A percentile compares a stretch with the other conserved stretches of the same genome.
These are phyloP conservation scores for Hura crepitans DNA, from an alignment of 441 rosid genomes.

Conservation along the genomic window DNA sequence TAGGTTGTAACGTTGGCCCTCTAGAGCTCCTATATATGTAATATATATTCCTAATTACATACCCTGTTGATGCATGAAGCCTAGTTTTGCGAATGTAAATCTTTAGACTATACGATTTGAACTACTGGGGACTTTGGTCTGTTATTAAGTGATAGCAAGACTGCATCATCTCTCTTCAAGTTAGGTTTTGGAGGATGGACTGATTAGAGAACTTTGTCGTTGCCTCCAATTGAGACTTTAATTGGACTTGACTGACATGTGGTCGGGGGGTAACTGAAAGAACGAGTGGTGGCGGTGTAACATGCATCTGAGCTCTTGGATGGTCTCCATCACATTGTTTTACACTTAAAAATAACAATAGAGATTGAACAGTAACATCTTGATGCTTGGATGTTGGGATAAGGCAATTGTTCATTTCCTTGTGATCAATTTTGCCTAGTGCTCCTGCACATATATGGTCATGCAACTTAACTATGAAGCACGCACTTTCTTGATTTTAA, in stretches of 20 bases:
- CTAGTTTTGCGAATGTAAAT: neutral
- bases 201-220: constrained; percentile 1
- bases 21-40: constrained; percentile 5
- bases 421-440: neutral
- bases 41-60: neutral
- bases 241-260: constrained; percentile 14
- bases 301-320: constrained; percentile 14
- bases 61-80: constrained; percentile 1
- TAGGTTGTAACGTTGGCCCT: constrained; percentile 15
- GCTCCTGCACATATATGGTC: constrained; percentile 11
- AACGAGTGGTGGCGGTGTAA: constrained; percentile 6
- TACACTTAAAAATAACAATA: constrained; percentile 11
- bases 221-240: constrained; percentile 2
- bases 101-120: neutral
- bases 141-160: constrained; percentile 9
- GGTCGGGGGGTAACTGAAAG: constrained; percentile 12
- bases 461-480: constrained; percentile 11
- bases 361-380: constrained; percentile 9
- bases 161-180: neutral
- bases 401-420: constrained; percentile 14
- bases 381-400: constrained; percentile 6
- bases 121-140: constrained; percentile 11
- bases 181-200: constrained; percentile 11
- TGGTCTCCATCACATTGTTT: constrained; percentile 10
- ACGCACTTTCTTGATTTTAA: constrained; percentile 13